phyloP scores from a whole-genome alignment of 1,284 basidiomycete genomes.

The Wallemia ichthyophaga region DNA sequence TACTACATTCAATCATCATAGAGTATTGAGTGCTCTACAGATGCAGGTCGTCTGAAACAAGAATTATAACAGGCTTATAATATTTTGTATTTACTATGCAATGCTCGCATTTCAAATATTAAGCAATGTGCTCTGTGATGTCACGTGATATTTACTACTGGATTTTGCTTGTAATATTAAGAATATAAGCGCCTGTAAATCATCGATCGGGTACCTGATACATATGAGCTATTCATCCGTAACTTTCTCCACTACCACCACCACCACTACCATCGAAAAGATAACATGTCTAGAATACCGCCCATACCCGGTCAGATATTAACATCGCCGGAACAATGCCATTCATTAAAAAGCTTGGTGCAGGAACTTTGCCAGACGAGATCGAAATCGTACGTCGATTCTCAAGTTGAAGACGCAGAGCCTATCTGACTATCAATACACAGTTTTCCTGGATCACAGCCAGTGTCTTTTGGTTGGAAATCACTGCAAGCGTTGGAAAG shows the following conservation, averaged over 20 bases:
- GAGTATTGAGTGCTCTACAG: not conserved
- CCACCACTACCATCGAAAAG: too few relatives aligned
- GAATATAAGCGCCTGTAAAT: too few relatives aligned
- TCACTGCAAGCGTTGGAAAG: slow-evolving; percentile 45
- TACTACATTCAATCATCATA: not conserved
- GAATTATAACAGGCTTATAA: too few relatives aligned
- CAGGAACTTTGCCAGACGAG: not conserved
- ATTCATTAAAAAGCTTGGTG: not conserved
- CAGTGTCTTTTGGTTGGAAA: slow-evolving; percentile 45
- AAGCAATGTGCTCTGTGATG: too few relatives aligned
- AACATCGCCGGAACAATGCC: not conserved
- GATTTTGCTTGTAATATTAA: too few relatives aligned
- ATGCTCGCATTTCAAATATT: too few relatives aligned
- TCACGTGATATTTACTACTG: too few relatives aligned
- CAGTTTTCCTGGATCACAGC: slow-evolving; percentile 78
- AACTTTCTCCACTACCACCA: not conserved
- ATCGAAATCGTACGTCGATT: not conserved
- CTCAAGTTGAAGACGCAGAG: not conserved
- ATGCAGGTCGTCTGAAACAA: too few relatives aligned
- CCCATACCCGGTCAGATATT: not conserved
- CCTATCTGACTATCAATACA: not conserved
- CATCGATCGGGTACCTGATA: too few relatives aligned
- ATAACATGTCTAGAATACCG: not conserved
- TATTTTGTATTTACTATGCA: too few relatives aligned
- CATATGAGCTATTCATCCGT: too few relatives aligned